Base-by-base conservation (phyloP, 2,329 filamentous ascomycete species). In the Neonectria coccinea region DNA sequence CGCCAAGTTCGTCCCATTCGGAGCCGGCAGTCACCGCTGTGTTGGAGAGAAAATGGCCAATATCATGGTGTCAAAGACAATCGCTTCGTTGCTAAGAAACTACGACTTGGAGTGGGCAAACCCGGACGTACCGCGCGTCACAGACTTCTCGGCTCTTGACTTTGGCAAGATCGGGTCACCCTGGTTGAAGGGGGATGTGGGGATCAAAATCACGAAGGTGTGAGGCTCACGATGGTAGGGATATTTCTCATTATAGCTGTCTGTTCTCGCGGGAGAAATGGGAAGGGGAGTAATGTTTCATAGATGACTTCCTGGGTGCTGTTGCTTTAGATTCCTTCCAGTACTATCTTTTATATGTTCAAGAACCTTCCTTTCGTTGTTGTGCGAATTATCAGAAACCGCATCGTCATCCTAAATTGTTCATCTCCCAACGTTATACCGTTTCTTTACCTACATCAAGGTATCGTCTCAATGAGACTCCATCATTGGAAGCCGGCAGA, bases 21-120 rank as follows among this genome's bases (percentile, higher is more conserved):
- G 59, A 20, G 47, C 47, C 41, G 59, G 59, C 22, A 57, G 59
- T 22, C 59, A 62, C 31, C 59, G 59, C 27, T 62, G 59, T 33
- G 59, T 62, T 22, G 59, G 59, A 4, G 59, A 62, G 54, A 62
- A 62, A 42, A 57, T 62, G 59, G 59, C 59, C 54, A 57, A 47
- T 4, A 62, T 62, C 48, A 62, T 62, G 59, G 59, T 62, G 31
- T 41, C 53, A 11, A 57, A 25, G 48, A 62, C 59, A 20, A 29
- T 62, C 4, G 33, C 48, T 20, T 53, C 54, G 11, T 55, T 62
- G 11, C 22, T 62, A 6, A 57, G 48, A 14, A 25, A 56, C 47
- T 62, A 57, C 45, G 54, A 62, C 11, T 54, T 62, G 20, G 54
- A 48, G 20, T 62, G 59, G 59, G 54, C 54, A 14, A 51, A 8